These are phyloP conservation scores for Saccharum spontaneum DNA, from an alignment of 176 grass and related monocot species.

Conservation along the genomic window DNA sequence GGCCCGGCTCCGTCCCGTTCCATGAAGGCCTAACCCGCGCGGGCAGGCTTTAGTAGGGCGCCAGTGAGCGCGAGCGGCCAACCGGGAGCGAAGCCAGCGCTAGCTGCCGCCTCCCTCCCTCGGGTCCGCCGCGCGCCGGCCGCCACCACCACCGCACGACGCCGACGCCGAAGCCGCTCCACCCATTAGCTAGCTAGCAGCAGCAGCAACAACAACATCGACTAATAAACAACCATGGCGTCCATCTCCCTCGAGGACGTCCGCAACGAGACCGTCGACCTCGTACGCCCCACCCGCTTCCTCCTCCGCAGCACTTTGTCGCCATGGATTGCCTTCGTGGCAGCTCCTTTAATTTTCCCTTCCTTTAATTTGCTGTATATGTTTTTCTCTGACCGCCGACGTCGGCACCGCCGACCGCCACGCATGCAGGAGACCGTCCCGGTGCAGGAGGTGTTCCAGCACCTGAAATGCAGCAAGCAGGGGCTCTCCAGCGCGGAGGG, in stretches of 20 bases:
- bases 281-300: conserved; percentile 33
- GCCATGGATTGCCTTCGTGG: background rate
- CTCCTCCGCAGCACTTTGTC: background rate
- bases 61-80: background rate
- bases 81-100: background rate
- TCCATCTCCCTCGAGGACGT: conserved; percentile 72
- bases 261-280: conserved; percentile 81
- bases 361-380: background rate
- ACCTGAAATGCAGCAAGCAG: conserved; percentile 78
- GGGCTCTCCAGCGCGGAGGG: conserved; percentile 55
- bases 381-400: background rate
- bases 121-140: conserved; percentile 17
- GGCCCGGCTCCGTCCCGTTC: conserved; percentile 33
- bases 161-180: background rate
- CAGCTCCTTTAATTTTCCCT: too few relatives aligned
- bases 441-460: conserved; percentile 72
- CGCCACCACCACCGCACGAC: background rate
- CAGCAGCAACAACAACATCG: background rate
- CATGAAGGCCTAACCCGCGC: conserved; percentile 29
- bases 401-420: background rate
- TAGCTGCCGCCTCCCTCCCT: background rate
- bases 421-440: conserved; percentile 69
- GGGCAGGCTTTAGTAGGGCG: background rate
- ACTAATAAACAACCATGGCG: conserved; percentile 45
- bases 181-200: background rate